Percentiles rank a stretch among this genome's conserved stretches.
Evolutionary conservation across 1,139 yeast species (phyloP).

Genomic region (Nakaseomyces delphensis): DNA sequence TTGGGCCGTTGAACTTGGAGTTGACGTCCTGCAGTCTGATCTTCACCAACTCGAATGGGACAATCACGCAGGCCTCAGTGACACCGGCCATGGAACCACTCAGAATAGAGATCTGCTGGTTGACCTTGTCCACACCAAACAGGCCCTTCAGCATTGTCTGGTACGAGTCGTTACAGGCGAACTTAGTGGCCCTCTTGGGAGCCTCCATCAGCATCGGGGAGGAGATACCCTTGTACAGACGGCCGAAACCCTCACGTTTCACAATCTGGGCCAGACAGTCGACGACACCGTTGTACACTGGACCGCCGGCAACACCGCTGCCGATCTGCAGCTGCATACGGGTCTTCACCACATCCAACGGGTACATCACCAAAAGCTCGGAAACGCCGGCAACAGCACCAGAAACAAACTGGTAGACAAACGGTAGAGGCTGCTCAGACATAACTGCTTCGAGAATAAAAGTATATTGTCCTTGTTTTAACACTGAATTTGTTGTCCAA

Average conservation of each 20-base stretch:
- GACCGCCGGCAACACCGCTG: conserved; percentile 22
- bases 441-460: too few relatives aligned
- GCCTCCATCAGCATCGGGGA: conserved; percentile 99
- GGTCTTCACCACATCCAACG: conserved; percentile 95
- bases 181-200: conserved; percentile 97
- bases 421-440: conserved; percentile 8
- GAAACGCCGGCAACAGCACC: conserved; percentile 99
- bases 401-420: conserved; percentile 68
- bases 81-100: conserved; percentile 99
- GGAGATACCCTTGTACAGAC: conserved; percentile 84
- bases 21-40: conserved; percentile 87
- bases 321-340: conserved; percentile 86
- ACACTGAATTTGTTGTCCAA: neutral
- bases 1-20: conserved; percentile 75
- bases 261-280: conserved; percentile 79
- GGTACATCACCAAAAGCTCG: conserved; percentile 95
- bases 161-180: conserved; percentile 97
- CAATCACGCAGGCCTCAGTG: conserved; percentile 90
- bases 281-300: conserved; percentile 62
- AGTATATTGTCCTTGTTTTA: neutral
- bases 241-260: conserved; percentile 71
- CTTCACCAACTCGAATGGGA: conserved; percentile 82
- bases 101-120: conserved; percentile 74
- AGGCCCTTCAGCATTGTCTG: conserved; percentile 69
- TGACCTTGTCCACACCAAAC: conserved; percentile 65